Percentiles rank a stretch among this genome's conserved stretches.
Conservation (phyloP, 345 rosid genomes). For the Gossypium bickii region DNA sequence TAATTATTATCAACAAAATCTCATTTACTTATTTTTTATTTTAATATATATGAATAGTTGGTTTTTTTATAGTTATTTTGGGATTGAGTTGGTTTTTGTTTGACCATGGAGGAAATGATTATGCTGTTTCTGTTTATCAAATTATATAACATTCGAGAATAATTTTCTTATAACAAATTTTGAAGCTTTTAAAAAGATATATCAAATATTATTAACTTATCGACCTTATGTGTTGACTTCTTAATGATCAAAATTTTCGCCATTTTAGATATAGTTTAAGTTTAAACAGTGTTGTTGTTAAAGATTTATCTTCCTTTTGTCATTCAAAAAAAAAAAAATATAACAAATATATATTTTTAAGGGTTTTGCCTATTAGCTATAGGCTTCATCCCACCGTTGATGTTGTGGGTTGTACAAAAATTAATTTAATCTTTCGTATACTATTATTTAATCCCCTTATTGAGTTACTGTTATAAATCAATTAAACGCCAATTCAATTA, state of each 20-base stretch:
- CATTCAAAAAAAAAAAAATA: too few species aligned
- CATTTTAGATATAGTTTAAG: rapidly evolving
- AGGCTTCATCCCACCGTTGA: too few species aligned
- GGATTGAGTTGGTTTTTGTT: background rate
- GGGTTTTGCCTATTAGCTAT: too few species aligned
- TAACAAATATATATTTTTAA: too few species aligned
- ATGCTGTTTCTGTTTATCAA: background rate
- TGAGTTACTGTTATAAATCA: too few species aligned
- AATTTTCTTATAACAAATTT: background rate
- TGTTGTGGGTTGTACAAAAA: too few species aligned
- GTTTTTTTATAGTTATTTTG: background rate
- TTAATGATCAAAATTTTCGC: rapidly evolving
- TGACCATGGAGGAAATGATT: background rate
- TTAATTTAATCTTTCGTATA: too few species aligned
- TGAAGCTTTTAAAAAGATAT: too few species aligned
- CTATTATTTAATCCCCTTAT: rapidly evolving
- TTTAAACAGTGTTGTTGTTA: rapidly evolving
- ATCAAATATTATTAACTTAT: too few species aligned
- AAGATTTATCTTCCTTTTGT: rapidly evolving
- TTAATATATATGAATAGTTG: too few species aligned
- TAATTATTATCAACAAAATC: background rate
- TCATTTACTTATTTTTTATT: background rate
- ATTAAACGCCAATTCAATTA: rapidly evolving
- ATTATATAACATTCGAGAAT: background rate
- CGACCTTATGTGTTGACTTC: rapidly evolving